These are phyloP conservation scores for Nissolia schottii DNA, from an alignment of 306 rosid species.

Conservation along the genomic window DNA sequence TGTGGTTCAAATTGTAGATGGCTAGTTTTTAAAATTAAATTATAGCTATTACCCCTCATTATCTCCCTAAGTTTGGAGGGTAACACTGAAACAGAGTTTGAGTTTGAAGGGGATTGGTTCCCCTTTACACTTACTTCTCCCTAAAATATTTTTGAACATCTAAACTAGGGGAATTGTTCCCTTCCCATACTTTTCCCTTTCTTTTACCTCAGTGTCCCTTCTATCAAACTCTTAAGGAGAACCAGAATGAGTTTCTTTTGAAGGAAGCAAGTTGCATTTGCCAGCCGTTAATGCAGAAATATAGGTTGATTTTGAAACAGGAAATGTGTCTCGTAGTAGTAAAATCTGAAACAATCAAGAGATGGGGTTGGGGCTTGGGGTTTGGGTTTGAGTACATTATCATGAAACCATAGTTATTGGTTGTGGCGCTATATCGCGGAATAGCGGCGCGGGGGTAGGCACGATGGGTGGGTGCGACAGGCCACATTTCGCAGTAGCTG, in stretches of 20 bases:
- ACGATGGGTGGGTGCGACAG: no score
- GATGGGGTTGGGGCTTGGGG: neutral
- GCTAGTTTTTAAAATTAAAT: neutral
- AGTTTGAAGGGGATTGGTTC: neutral
- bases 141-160: neutral
- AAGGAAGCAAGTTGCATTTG: neutral
- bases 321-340: neutral
- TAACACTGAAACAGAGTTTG: neutral
- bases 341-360: neutral
- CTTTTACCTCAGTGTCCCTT: neutral
- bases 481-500: no score
- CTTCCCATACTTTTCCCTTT: neutral
- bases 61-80: neutral
- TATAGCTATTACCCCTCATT: neutral
- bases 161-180: neutral
- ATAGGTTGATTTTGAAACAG: neutral
- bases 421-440: no score
- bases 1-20: neutral
- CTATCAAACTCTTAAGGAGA: neutral
- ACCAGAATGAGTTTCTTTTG: neutral
- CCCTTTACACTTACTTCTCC: neutral
- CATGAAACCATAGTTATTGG: no score
- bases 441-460: no score
- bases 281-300: neutral
- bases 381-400: neutral